These are phyloP conservation scores for Cenchrus fungigraminus DNA, from an alignment of 176 grass and related monocot genomes.

Conservation along the genomic window DNA sequence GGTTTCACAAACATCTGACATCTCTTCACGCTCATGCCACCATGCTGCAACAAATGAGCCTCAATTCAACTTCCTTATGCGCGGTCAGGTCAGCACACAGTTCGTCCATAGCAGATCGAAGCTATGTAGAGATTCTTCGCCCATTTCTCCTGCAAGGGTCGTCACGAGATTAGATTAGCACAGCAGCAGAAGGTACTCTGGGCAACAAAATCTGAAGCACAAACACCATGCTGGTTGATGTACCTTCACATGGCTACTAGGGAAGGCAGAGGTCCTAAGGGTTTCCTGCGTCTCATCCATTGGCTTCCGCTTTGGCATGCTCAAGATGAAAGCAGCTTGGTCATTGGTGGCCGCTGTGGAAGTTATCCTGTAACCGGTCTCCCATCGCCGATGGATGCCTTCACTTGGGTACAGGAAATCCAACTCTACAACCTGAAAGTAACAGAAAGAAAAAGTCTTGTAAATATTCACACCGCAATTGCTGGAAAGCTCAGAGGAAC, in stretches of 20 bases:
- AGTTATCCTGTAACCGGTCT: slow-evolving; percentile 88
- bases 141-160: slow-evolving; percentile 72
- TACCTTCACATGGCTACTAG: slow-evolving; percentile 93
- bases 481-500: background rate
- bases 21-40: background rate
- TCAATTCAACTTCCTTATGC: slow-evolving; percentile 17
- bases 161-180: slow-evolving; percentile 20
- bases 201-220: background rate
- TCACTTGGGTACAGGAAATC: slow-evolving; percentile 98
- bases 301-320: slow-evolving; percentile 77
- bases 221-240: background rate
- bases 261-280: slow-evolving; percentile 86
- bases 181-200: slow-evolving; percentile 3
- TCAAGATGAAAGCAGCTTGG: slow-evolving; percentile 92
- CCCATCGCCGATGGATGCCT: slow-evolving; percentile 91
- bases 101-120: slow-evolving; percentile 84
- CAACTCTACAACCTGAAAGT: slow-evolving; percentile 83
- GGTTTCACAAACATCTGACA: slow-evolving; percentile 5
- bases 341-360: slow-evolving; percentile 78
- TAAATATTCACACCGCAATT: background rate
- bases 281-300: slow-evolving; percentile 95
- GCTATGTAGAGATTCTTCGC: slow-evolving; percentile 87
- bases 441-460: background rate
- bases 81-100: slow-evolving; percentile 58
- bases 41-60: background rate